phyloP scores from a whole-genome alignment of 2,329 filamentous ascomycete genomes.

The Paracoccidioides lutzii region DNA sequence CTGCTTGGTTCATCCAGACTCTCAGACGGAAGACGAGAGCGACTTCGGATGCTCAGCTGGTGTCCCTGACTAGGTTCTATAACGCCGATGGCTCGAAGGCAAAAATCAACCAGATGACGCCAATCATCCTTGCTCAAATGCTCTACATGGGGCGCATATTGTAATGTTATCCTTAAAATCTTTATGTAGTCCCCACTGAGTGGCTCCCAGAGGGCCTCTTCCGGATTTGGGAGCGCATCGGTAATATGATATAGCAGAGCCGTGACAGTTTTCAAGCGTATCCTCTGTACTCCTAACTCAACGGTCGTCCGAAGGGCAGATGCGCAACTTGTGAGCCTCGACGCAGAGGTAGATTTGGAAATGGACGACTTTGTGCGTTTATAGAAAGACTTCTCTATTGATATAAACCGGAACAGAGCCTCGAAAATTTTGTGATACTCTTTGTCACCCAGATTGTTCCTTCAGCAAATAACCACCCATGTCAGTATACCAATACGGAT shows the following conservation, averaged over 20 bases:
- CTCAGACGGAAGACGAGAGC: slow-evolving; percentile 17
- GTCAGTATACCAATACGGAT: not conserved
- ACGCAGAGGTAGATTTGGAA: slow-evolving; percentile 37
- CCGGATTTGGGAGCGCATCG: slow-evolving; percentile 52
- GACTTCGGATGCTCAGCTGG: slow-evolving; percentile 20
- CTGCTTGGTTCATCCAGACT: slow-evolving; percentile 16
- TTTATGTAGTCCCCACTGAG: slow-evolving; percentile 69
- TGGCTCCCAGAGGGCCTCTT: slow-evolving; percentile 53
- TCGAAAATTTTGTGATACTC: slow-evolving; percentile 74
- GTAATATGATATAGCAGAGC: slow-evolving; percentile 70
- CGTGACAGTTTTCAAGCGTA: slow-evolving; percentile 66
- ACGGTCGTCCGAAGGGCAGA: slow-evolving; percentile 59
- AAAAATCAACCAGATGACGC: slow-evolving; percentile 58
- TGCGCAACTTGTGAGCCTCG: slow-evolving; percentile 55
- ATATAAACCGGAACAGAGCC: slow-evolving; percentile 58
- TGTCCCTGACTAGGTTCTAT: slow-evolving; percentile 18
- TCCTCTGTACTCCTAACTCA: slow-evolving; percentile 51
- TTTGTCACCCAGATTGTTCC: slow-evolving; percentile 52
- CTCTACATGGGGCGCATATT: slow-evolving; percentile 65
- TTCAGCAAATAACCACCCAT: slow-evolving; percentile 8
- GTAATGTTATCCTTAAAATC: slow-evolving; percentile 56
- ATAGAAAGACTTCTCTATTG: slow-evolving; percentile 55
- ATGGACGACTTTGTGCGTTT: slow-evolving; percentile 43
- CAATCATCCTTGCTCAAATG: slow-evolving; percentile 58
- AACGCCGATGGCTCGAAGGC: slow-evolving; percentile 43